These are phyloP conservation scores for Fusarium longipes DNA, from an alignment of 2,329 filamentous ascomycete species.

Conservation along the genomic window DNA sequence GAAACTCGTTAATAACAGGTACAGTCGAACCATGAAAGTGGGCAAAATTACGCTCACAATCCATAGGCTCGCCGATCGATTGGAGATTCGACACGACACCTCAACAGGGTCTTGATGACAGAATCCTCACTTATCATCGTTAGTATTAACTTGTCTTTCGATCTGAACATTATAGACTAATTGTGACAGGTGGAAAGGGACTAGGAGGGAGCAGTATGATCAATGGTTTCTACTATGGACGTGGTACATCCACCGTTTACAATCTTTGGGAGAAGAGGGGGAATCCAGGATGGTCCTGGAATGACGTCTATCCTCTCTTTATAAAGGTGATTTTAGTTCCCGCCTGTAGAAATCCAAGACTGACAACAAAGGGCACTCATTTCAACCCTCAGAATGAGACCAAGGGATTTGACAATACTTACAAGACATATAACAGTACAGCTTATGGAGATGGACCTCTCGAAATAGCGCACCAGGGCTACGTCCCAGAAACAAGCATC, in stretches of 20 bases:
- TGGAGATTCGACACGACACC: conserved; percentile 18
- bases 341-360: rapidly evolving
- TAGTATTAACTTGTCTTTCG: rapidly evolving
- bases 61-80: background rate
- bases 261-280: conserved; percentile 16
- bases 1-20: conserved; percentile 7
- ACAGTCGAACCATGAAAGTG: rapidly evolving
- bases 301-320: conserved; percentile 7
- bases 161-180: background rate
- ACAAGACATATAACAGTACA: conserved; percentile 2
- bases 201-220: conserved; percentile 19
- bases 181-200: background rate
- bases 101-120: conserved; percentile 6
- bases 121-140: conserved; percentile 22
- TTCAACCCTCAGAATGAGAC: conserved; percentile 17
- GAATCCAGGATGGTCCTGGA: conserved; percentile 18
- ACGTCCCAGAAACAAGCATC: conserved; percentile 10
- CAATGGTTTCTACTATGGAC: conserved; percentile 17
- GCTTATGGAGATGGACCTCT: conserved; percentile 10
- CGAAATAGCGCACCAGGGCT: conserved; percentile 8
- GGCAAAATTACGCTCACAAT: rapidly evolving
- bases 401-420: conserved; percentile 3
- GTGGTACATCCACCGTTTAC: conserved; percentile 18
- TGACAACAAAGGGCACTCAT: background rate
- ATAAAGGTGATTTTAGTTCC: background rate